Base-by-base conservation (phyloP, 306 rosid genomes). In the Ormosia semicastrata region DNA sequence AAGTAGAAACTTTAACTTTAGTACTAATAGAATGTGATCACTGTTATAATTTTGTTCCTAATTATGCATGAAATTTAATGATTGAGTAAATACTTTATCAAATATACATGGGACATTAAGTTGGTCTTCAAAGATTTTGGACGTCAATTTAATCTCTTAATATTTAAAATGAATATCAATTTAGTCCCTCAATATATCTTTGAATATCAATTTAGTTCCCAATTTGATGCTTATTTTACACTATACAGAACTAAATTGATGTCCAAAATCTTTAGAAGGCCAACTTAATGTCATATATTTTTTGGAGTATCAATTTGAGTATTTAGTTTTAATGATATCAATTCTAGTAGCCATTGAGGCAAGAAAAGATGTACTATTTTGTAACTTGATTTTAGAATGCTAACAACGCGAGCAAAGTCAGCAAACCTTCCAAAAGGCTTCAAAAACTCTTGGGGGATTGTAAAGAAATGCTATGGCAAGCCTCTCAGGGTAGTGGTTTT, bases 401-500 rank as follows among this genome's bases (percentile, higher is more conserved):
- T 43, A 24, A 29, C 11, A 39, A 9, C 1, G 41, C 65, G 50
- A 39, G 4, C 4, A 66, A 63, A 39, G 71, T 50, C 0, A 49
- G 3, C 75, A 36, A 76, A 87, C 89, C 89, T 87, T 87, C 89
- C 89, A 87, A 66, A 83, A 87, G 3, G 89, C 89, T 87, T 87
- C 89, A 52, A 83, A 87, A 65, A 86, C 64, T 47, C 89, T 62
- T 49, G 89, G 89, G 49, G 89, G 89, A 71, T 83, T 83, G 82
- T 86, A 86, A 77, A 83, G 89, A 72, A 87, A 83, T 8, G 87
- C 89, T 66, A 87, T 43, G 75, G 39, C 87, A 12, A 87, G 89
- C 81, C 89, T 87, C 85, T 87, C 89, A 30, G 89, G 89, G 39
- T 87, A 87, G 24, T 83, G 87, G 2, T 77, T 83, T 78, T 87